These are phyloP conservation scores for Brasenia schreberi DNA, from an alignment of 164 flowering plant species.

Conservation along the genomic window DNA sequence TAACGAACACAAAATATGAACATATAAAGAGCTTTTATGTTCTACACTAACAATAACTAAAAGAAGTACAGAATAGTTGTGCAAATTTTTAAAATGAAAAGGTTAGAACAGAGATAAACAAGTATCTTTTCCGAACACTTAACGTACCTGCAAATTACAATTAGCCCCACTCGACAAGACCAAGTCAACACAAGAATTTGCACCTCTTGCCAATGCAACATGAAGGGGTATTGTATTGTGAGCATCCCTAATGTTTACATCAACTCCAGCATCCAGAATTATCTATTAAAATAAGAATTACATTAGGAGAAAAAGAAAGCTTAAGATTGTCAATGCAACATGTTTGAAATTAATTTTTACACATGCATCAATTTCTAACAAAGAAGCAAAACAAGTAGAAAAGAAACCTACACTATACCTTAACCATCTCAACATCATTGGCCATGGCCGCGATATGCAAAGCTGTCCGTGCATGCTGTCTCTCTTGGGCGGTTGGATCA, in stretches of 20 bases:
- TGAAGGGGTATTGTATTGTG: slow-evolving; percentile 91
- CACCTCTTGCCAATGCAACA: slow-evolving; percentile 95
- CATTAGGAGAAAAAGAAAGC: slow-evolving; percentile 1
- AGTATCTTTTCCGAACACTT: no score
- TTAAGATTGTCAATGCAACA: not conserved
- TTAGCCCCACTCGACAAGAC: slow-evolving; percentile 83
- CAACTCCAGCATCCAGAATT: slow-evolving; percentile 90
- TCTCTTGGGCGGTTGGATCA: slow-evolving; percentile 75
- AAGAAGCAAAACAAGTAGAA: not conserved
- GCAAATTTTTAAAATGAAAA: no score
- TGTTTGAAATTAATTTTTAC: no score
- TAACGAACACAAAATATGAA: no score
- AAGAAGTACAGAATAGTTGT: no score
- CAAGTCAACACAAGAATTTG: slow-evolving; percentile 80
- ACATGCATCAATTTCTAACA: no score
- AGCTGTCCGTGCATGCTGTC: slow-evolving; percentile 73
- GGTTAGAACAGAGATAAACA: no score
- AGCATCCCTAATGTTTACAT: slow-evolving; percentile 74
- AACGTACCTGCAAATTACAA: slow-evolving; percentile 72
- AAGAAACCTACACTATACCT: slow-evolving; percentile 25
- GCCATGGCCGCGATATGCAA: slow-evolving; percentile 93
- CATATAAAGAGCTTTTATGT: no score
- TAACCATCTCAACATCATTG: slow-evolving; percentile 82
- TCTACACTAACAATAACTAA: no score
- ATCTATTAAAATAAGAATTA: slow-evolving; percentile 30